Base-by-base conservation (phyloP, 2,329 filamentous ascomycete genomes). In the Fusarium camptoceras region DNA sequence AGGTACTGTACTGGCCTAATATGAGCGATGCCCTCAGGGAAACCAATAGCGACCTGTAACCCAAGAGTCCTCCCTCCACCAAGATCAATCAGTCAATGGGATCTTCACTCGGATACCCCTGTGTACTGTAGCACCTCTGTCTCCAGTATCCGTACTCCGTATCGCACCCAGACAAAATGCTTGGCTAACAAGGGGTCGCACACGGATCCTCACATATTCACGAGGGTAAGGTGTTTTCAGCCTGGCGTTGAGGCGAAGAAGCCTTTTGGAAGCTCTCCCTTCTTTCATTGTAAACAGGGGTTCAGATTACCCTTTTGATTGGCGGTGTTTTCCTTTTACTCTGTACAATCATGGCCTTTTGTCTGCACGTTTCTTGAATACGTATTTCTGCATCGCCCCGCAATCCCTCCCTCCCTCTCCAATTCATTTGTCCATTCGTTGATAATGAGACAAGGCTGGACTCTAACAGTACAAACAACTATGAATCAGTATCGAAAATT, bases 211-310 rank as follows among this genome's bases (percentile, higher is more conserved):
- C 58, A 11, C 47, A 56, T 63, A 47, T 54, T 34, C 46, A 61
- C 41, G 25, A 55, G 49, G 59, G 24, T 44, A 63, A 50, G 61
- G 24, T 53, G 44, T 60, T 49, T 59, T 59, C 59, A 65, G 55
- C 50, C 54, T 55, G 55, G 53, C 44, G 51, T 60, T 70, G 48
- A 62, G 57, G 62, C 47, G 55, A 70, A 61, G 49, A 70, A 70
- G 57, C 41, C 42, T 59, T 70, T 39, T 55, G 20, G 51, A 59
- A 67, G 51, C 24, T 49, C 30, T 48, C 60, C 24, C 62, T 42
- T 30, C 14, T 48, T 41, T 34, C 30, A 30, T 22, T 43, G 20
- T 41, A 37, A 59, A 24, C 41, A 51, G 49, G 53, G 62, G 53
- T 70, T 58, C 46, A 37, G 27, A 37, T 24, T n/a, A 25, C 18